Percentiles rank a stretch among this genome's conserved stretches.
phyloP scores from a whole-genome alignment of 345 rosid genomes.

The Alliaria petiolata region DNA sequence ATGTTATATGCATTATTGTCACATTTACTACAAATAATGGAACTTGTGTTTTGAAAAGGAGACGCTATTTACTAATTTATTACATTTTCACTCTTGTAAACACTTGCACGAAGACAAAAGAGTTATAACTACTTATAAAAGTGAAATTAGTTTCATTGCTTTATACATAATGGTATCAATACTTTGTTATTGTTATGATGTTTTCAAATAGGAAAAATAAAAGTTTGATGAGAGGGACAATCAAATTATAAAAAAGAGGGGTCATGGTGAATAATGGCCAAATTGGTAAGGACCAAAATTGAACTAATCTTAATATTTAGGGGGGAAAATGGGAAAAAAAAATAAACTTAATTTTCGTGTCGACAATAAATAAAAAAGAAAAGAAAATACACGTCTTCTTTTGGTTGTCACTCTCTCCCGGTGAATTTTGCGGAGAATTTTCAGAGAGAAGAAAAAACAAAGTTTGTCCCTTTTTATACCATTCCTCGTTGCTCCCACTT shows the following conservation, averaged over 20 bases:
- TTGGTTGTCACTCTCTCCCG: slow-evolving; percentile 8
- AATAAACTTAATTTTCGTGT: neutral
- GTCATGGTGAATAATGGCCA: neutral
- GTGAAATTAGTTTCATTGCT: too few relatives aligned
- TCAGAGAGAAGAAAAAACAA: neutral
- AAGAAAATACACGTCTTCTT: slow-evolving; percentile 2
- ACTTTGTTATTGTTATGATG: too few relatives aligned
- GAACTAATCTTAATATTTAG: neutral
- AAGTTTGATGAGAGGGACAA: neutral
- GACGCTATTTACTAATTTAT: neutral
- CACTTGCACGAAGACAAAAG: neutral
- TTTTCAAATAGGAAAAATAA: neutral
- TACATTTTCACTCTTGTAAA: neutral
- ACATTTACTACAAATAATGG: neutral
- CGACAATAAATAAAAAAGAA: neutral
- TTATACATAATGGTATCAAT: too few relatives aligned
- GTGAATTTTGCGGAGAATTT: neutral
- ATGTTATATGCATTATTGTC: neutral
- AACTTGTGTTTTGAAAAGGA: neutral
- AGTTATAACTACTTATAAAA: too few relatives aligned
- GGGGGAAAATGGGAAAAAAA: neutral
- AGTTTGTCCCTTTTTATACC: neutral
- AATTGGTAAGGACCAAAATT: neutral
- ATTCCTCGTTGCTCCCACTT: slow-evolving; percentile 27
- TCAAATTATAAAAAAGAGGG: neutral